Conservation (phyloP, 202 grass and related monocot genomes). For the Setaria italica region DNA sequence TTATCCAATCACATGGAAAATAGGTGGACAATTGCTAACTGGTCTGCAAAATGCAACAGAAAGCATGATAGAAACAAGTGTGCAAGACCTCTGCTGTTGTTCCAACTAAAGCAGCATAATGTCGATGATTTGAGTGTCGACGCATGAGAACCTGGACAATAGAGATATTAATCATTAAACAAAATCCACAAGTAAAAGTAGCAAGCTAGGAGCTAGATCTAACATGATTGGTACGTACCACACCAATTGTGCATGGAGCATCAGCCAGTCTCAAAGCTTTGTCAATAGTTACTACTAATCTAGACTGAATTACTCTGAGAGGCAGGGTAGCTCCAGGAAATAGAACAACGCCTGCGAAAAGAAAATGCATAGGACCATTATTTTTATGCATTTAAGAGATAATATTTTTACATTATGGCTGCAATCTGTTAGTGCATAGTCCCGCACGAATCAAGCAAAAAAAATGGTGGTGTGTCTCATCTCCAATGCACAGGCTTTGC, state of each 20-base stretch:
- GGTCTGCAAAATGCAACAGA: constrained; percentile 16
- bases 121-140: constrained; percentile 41
- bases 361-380: constrained; percentile 30
- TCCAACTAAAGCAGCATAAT: constrained; percentile 70
- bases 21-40: not conserved
- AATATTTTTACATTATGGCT: constrained; percentile 7
- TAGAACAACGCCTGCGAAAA: constrained; percentile 79
- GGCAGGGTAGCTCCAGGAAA: constrained; percentile 95
- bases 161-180: not conserved
- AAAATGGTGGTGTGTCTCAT: constrained; percentile 32
- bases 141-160: constrained; percentile 71
- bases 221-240: constrained; percentile 65
- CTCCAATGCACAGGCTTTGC: not conserved
- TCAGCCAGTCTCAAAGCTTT: constrained; percentile 73
- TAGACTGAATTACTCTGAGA: constrained; percentile 77
- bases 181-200: constrained; percentile 44
- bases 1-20: constrained; percentile 13
- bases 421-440: constrained; percentile 13
- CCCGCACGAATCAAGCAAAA: constrained; percentile 13
- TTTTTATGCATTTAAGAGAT: constrained; percentile 16
- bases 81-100: constrained; percentile 88
- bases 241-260: constrained; percentile 83
- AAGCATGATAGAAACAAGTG: constrained; percentile 36
- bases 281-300: constrained; percentile 71
- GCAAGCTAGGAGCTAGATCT: not conserved